phyloP scores from a whole-genome alignment of 352 stramenopile genomes.

The Pythium periplocum region DNA sequence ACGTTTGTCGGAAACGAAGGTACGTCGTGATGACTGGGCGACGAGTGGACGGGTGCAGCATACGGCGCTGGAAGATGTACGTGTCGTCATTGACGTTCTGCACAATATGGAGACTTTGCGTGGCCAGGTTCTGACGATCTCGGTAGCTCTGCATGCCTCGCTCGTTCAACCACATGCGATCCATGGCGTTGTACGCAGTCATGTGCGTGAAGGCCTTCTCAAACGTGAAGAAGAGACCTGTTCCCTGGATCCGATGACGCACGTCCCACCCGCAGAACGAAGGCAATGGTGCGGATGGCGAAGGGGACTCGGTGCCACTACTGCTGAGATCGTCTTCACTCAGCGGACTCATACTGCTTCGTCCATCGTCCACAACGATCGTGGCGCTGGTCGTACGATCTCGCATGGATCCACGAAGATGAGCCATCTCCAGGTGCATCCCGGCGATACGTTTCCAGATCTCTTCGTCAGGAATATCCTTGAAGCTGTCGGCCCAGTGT shows the following conservation, averaged over 20 bases:
- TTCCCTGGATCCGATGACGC: slow-evolving; percentile 12
- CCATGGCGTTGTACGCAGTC: slow-evolving; percentile 13
- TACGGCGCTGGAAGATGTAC: slow-evolving; percentile 17
- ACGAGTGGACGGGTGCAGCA: slow-evolving; percentile 12
- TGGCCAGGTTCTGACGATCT: slow-evolving; percentile 8
- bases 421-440: too few species aligned
- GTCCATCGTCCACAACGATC: too few species aligned
- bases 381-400: too few species aligned
- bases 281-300: slow-evolving; percentile 7
- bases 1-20: slow-evolving; percentile 18
- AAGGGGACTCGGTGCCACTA: not conserved
- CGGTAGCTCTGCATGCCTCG: slow-evolving; percentile 15
- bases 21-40: slow-evolving; percentile 15
- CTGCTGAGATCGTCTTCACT: too few species aligned
- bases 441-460: too few species aligned
- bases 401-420: too few species aligned
- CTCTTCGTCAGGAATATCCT: too few species aligned
- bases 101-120: slow-evolving; percentile 4
- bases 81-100: slow-evolving; percentile 15
- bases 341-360: too few species aligned
- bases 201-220: slow-evolving; percentile 24
- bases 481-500: too few species aligned
- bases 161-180: slow-evolving; percentile 22
- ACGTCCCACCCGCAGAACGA: slow-evolving; percentile 25
- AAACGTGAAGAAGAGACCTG: slow-evolving; percentile 12